Base-by-base conservation (phyloP, 2,329 filamentous ascomycete species). In the Pestalotiopsis sp. region DNA sequence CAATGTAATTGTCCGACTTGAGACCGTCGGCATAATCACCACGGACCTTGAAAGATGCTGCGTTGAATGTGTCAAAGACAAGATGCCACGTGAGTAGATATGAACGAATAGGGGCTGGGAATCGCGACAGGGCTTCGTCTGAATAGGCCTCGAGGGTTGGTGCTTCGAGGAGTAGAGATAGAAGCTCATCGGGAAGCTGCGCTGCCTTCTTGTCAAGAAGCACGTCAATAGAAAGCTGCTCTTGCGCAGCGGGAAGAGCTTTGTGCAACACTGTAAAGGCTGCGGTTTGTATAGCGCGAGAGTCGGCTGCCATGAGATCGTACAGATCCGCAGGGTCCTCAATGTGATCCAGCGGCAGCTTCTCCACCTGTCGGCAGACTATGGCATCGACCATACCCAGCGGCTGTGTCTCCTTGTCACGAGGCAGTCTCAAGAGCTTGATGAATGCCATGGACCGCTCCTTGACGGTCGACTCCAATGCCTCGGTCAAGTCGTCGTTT, bases 61-160 rank as follows among this genome's bases (percentile, higher is more conserved):
- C 89, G 20, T 85, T 84, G 76, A 95, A 97, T 59, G 95, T 91
- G 74, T 97, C 94, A 76, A 97, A 98, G 0, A 98, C 86, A 1
- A 98, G 85, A 71, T 93, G 89, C 96, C 96, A 99, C 12, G 94
- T 92, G 36, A 97, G 84, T 2, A 99, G 85, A 76, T 98, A 99
- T 11, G 91, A 90, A 66, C 94, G 89, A 62, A 97, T 84, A 0
- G 87, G 77, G 0, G 89, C 83, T 12, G 94, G 94, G 74, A 95
- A 92, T 17, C 88, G 84, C 4, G 90, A 86, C 25, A 94, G 89
- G 45, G 87, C 84, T 9, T 91, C 87, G 61, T 92, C 89, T 0
- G 87, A 84, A 61, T 94, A 88, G 13, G 85, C 84, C n/a, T 92
- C 87, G 2, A 93, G 84, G 0, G 90, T 90, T 0, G 95, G 93